Evolutionary conservation across 75 land plant species (phyloP), one percentile per base, ranked within the genome.

Genomic region (Pseudotsuga menziesii): DNA sequence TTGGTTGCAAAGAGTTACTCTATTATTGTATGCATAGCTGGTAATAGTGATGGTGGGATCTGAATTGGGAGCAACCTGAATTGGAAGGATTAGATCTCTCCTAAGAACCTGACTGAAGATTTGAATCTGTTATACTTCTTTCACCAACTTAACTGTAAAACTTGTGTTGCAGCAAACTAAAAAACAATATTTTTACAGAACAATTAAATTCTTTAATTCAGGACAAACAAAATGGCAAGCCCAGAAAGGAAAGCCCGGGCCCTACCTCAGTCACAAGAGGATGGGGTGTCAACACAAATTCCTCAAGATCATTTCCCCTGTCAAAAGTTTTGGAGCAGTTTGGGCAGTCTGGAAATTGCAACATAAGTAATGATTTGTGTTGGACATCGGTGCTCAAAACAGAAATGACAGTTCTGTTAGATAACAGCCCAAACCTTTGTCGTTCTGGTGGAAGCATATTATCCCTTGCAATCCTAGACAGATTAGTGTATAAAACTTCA

Each of bases 211-310:
- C 29, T 41, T 27, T 23, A 48, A 66, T 57, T 52, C 58, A 66
- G 22, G 61, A 27, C 25, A 39, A 35, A 39, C 0, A 41, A 69
- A 69, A 69, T 20, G 23, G 72, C 3, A 0, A 19, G 52, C 22
- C 4, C 41, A 11, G 4, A 70, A 78, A 54, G 26, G 20, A 22
- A 78, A 23, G 7, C n/a, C n/a, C 36, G 52, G 64, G 36, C 69
- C 75, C 66, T 82, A 89, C 94, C 91, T 91, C 89, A 41, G 41
- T 41, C 27, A 89, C 82, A 82, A 77, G 77, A 56, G 83, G 60
- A 25, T 70, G 79, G 7, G 80, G 79, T 58, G 32, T 83, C 62
- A 80, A 75, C 22, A 89, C 5, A 69, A 71, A 78, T 59, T 44
- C 20, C 63, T 75, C 77, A 39, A 91, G 86, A 58, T 85, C 85